phyloP scores from a whole-genome alignment of 2,329 filamentous ascomycete genomes.

The Colletotrichum sp. region DNA sequence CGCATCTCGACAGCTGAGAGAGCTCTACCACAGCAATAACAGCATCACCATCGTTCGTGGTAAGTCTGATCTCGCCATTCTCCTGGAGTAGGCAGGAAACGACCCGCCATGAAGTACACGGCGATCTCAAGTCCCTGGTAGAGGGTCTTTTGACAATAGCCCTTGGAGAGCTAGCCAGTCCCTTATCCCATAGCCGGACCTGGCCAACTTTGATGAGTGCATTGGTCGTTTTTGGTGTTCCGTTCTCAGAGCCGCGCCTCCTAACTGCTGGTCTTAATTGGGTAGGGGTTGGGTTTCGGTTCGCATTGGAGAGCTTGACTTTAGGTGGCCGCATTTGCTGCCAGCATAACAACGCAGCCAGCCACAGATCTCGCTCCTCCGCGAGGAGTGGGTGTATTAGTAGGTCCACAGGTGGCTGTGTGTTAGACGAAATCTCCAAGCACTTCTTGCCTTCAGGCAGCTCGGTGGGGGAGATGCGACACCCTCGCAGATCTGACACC shows the following conservation, averaged over 20 bases:
- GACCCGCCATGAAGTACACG: slow-evolving; percentile 75
- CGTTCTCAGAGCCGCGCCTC: slow-evolving; percentile 20
- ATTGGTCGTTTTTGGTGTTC: slow-evolving; percentile 47
- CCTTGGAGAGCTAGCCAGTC: slow-evolving; percentile 57
- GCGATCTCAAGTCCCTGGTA: slow-evolving; percentile 58
- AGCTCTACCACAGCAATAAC: slow-evolving; percentile 85
- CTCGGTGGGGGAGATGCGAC: slow-evolving; percentile 67
- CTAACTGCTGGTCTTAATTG: slow-evolving; percentile 32
- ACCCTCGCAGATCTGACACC: slow-evolving; percentile 77
- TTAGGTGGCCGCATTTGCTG: slow-evolving; percentile 72
- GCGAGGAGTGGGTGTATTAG: slow-evolving; percentile 67
- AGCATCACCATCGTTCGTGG: slow-evolving; percentile 83
- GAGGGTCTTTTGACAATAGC: slow-evolving; percentile 63
- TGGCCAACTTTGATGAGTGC: slow-evolving; percentile 93
- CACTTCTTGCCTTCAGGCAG: slow-evolving; percentile 51
- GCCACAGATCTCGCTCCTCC: slow-evolving; percentile 78
- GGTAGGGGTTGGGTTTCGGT: slow-evolving; percentile 39
- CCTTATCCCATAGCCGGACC: slow-evolving; percentile 90
- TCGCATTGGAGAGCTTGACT: slow-evolving; percentile 57
- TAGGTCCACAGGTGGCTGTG: slow-evolving; percentile 63
- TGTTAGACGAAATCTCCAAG: slow-evolving; percentile 52
- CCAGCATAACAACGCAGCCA: slow-evolving; percentile 82
- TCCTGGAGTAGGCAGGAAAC: slow-evolving; percentile 95
- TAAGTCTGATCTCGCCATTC: slow-evolving; percentile 91
- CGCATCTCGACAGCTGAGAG: slow-evolving; percentile 85